Conservation (phyloP, 2,329 filamentous ascomycete genomes). For the Cryphonectria carpinicola region DNA sequence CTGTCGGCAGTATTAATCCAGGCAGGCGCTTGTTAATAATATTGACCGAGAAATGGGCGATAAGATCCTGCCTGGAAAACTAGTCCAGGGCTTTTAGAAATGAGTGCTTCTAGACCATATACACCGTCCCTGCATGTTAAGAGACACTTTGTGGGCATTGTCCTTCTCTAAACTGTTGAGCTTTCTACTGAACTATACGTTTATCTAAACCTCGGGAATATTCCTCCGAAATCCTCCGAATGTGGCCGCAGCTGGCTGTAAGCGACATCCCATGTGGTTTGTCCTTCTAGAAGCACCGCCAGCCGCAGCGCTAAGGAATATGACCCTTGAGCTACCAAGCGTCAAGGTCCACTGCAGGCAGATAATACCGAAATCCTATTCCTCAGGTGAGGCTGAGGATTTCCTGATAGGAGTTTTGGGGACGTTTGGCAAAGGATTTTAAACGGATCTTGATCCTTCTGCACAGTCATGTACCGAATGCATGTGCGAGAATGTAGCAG, state of each 20-base stretch:
- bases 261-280: not conserved
- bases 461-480: too few relatives aligned
- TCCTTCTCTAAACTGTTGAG: not conserved
- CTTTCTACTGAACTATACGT: too few relatives aligned
- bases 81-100: not conserved
- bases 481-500: not conserved
- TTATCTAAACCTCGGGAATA: not conserved
- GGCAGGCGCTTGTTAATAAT: not conserved
- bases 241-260: not conserved
- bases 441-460: not conserved
- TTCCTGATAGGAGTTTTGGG: too few relatives aligned
- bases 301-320: not conserved
- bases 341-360: not conserved
- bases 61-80: not conserved
- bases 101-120: not conserved
- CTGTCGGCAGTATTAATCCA: not conserved
- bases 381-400: too few relatives aligned
- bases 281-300: not conserved
- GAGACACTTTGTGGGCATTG: not conserved
- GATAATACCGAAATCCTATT: not conserved
- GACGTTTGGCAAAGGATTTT: not conserved
- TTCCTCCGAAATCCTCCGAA: not conserved
- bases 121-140: not conserved
- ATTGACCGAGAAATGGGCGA: not conserved
- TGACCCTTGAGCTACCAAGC: too few relatives aligned